Evolutionary conservation across 73 alveolate genomes (phyloP), one percentile per base, ranked within the genome.

Genomic region (Tetrahymena thermophila): DNA sequence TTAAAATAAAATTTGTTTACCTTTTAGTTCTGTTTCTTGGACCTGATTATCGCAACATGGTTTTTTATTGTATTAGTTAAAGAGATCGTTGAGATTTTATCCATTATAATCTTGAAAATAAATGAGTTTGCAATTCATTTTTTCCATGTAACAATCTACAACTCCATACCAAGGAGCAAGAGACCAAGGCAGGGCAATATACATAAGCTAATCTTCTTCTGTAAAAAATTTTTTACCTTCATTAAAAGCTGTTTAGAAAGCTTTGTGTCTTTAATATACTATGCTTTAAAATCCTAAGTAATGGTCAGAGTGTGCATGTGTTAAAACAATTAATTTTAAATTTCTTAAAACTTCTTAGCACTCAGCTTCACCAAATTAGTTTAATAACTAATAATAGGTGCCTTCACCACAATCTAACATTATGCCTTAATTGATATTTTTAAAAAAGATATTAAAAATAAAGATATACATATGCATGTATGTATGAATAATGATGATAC

Each of bases 261-360:
- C 89, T n/a, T 71, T 71, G 5, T 71, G 31, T 25, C 99, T 93
- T 94, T 98, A 99, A 56, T 96, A 85, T 89, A 98, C 94, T 28
- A 99, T 56, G 97, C 98, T 98, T 42, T 97, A 55, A 34, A 98
- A 94, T 84, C 99, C 99, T n/a, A 99, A 94, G 96, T 98, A 98
- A 96, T 99, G 99, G 94, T 99, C 99, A 40, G 99, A 99, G 96
- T 99, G 99, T 34, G 98, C 96, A 97, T 99, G 99, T 57, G 99
- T 98, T 25, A 99, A 96, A 50, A 98, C 98, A 50, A 99, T 96
- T 56, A 97, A 96, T 34, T 97, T 97, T 11, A 98, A 94, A 57
- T 98, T 97, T 35, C 28, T 17, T 34, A 99, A 96, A 40, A 96
- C 96, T 55, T 98, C 97, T 42, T 96, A 94, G 44, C 58, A 42